These are phyloP conservation scores for Boletus fagicola DNA, from an alignment of 768 basidiomycete species.

Conservation along the genomic window DNA sequence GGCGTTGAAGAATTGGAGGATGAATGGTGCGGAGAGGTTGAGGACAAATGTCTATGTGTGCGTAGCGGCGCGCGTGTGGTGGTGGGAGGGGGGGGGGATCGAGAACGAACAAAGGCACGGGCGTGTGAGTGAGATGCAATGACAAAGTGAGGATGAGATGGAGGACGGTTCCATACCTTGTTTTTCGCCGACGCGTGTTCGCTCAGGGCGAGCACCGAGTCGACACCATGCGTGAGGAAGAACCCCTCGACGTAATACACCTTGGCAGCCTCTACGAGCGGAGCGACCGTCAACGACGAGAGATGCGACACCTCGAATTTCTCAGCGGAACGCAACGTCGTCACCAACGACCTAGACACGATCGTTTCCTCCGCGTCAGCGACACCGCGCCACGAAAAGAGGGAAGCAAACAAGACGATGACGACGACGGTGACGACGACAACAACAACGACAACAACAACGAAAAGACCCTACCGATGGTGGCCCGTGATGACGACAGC, in stretches of 20 bases:
- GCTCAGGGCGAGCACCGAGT: constrained; percentile 68
- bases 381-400: not conserved
- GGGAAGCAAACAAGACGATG: not conserved
- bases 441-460: not conserved
- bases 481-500: constrained; percentile 94
- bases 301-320: constrained; percentile 84
- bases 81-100: not conserved
- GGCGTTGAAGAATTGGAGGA: constrained; percentile 85
- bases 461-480: constrained; percentile 57
- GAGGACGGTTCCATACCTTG: constrained; percentile 50
- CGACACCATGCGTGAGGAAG: constrained; percentile 92
- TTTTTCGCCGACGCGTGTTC: constrained; percentile 70
- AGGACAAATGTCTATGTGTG: constrained; percentile 72
- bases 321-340: constrained; percentile 87
- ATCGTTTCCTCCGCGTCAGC: not conserved
- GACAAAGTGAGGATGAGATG: not conserved
- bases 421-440: too few relatives aligned
- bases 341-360: constrained; percentile 76
- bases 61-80: not conserved
- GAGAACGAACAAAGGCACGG: not conserved
- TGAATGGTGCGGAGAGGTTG: constrained; percentile 98
- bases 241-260: constrained; percentile 95
- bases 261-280: constrained; percentile 75
- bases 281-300: constrained; percentile 67
- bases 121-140: not conserved